A percentile compares a stretch with the other conserved stretches of the same genome.
Evolutionary conservation across 1,284 basidiomycete species (phyloP).

Genomic region (Cryptococcus floricola): DNA sequence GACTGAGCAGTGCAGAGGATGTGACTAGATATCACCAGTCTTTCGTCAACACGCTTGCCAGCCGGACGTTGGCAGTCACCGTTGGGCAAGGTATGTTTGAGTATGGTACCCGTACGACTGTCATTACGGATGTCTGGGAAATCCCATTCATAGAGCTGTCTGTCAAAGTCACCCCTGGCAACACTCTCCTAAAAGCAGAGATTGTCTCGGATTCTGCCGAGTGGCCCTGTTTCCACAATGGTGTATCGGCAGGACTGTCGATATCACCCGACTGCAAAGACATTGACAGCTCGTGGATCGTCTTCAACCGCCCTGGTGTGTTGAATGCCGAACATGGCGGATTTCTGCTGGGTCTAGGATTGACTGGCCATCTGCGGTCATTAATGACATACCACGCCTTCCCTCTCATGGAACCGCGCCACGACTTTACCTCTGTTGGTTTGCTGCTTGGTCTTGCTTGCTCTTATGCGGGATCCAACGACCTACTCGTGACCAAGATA

Average conservation of each 20-base stretch:
- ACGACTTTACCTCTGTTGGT: constrained; percentile 90
- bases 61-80: constrained; percentile 77
- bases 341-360: constrained; percentile 85
- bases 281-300: constrained; percentile 87
- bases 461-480: constrained; percentile 82
- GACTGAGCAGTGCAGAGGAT: constrained; percentile 27
- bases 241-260: constrained; percentile 84
- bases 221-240: constrained; percentile 98
- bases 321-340: constrained; percentile 89
- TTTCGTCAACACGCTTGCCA: constrained; percentile 70
- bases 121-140: constrained; percentile 68
- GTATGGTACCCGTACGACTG: constrained; percentile 67
- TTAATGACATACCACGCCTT: constrained; percentile 80
- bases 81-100: constrained; percentile 77
- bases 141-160: constrained; percentile 77
- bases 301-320: constrained; percentile 82
- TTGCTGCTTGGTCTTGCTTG: constrained; percentile 86
- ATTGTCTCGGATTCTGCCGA: constrained; percentile 67
- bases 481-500: constrained; percentile 82
- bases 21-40: constrained; percentile 63
- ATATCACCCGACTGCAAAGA: constrained; percentile 71
- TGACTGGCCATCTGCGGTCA: constrained; percentile 81
- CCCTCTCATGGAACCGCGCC: constrained; percentile 88
- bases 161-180: constrained; percentile 60
- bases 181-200: constrained; percentile 52